phyloP scores from a whole-genome alignment of 2,329 filamentous ascomycete genomes.

The Penicillium sp. region DNA sequence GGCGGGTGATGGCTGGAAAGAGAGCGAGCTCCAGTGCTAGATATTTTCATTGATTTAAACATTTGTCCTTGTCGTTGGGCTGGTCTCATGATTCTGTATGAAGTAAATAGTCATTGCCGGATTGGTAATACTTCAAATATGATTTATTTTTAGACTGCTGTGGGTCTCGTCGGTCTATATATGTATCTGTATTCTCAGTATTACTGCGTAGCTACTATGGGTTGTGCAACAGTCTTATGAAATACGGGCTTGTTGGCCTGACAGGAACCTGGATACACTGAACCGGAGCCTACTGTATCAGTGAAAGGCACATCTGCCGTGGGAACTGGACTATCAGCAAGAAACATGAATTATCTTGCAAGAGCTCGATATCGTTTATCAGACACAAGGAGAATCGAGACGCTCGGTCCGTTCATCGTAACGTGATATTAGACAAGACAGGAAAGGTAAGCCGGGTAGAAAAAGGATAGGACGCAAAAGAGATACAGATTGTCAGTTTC shows the following conservation, averaged over 20 bases:
- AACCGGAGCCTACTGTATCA: not conserved
- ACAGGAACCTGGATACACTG: too few species aligned
- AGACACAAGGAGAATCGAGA: conserved; percentile 20
- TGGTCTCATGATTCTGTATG: too few species aligned
- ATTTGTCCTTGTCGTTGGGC: not conserved
- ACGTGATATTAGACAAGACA: conserved; percentile 27
- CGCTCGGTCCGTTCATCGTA: conserved; percentile 25
- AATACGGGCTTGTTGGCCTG: too few species aligned
- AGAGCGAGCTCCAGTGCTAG: conserved; percentile 66
- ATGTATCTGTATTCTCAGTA: too few species aligned
- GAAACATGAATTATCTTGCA: conserved; percentile 13
- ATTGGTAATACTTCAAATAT: too few species aligned
- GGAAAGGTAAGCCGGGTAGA: conserved; percentile 11
- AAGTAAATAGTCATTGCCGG: too few species aligned
- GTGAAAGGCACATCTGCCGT: not conserved
- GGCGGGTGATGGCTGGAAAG: conserved; percentile 60
- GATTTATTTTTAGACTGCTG: too few species aligned
- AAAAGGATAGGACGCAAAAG: conserved; percentile 9
- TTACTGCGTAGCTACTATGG: too few species aligned
- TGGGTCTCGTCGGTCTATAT: too few species aligned
- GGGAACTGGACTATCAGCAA: conserved; percentile 5
- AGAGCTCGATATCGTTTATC: conserved; percentile 19
- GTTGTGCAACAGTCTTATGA: too few species aligned
- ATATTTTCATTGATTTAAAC: conserved; percentile 6
- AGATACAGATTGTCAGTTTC: too few species aligned